Conservation (phyloP, 805 yeast genomes). For the Cyberlindnera mississippiensis region DNA sequence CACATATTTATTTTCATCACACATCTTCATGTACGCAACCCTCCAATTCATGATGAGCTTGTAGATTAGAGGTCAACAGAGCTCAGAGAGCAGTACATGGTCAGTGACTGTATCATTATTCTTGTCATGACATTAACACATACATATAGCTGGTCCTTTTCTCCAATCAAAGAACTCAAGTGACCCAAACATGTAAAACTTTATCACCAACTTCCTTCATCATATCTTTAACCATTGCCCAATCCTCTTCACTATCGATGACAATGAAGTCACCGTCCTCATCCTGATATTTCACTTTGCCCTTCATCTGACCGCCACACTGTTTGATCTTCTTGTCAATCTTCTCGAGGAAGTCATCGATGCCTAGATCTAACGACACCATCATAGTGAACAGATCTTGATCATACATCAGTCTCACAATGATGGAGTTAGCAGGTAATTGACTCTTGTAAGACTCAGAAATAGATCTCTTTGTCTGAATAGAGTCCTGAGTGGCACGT, state of each 20-base stretch:
- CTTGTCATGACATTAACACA: no score
- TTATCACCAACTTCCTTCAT: constrained; percentile 47
- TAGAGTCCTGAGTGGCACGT: constrained; percentile 27
- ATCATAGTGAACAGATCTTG: constrained; percentile 59
- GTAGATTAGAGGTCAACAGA: no score
- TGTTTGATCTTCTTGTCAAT: constrained; percentile 54
- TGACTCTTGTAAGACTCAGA: constrained; percentile 38
- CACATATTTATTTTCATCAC: neutral
- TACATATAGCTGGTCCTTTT: no score
- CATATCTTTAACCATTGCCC: constrained; percentile 80
- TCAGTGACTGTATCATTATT: no score
- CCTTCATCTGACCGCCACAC: constrained; percentile 43
- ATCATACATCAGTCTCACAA: constrained; percentile 39
- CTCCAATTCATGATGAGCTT: neutral
- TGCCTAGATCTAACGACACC: constrained; percentile 49
- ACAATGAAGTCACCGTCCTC: constrained; percentile 95
- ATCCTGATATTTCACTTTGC: constrained; percentile 76
- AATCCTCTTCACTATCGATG: constrained; percentile 82
- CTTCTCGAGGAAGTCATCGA: constrained; percentile 50
- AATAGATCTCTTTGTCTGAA: constrained; percentile 32
- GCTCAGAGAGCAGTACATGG: no score
- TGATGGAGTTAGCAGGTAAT: constrained; percentile 35
- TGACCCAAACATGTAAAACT: constrained; percentile 40
- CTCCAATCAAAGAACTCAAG: no score
- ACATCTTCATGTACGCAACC: neutral